Percentiles rank a stretch among this genome's conserved stretches.
phyloP scores from a whole-genome alignment of 805 yeast genomes.

The Wickerhamomyces chaumierensis region DNA sequence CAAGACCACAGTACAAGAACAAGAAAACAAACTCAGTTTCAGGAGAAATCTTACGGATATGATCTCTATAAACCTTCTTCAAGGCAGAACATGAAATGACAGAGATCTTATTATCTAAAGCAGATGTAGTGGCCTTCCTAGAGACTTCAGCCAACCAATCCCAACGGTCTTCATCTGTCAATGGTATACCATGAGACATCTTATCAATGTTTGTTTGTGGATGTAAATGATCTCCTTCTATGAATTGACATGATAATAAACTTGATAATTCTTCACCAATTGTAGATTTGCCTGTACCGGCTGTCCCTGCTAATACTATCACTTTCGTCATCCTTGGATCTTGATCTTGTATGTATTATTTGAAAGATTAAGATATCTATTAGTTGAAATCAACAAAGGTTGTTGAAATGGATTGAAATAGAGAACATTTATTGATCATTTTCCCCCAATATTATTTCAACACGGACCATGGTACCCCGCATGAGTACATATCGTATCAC shows the following conservation, averaged over 20 bases:
- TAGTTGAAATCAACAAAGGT: no score
- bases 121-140: slow-evolving; percentile 25
- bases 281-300: slow-evolving; percentile 92
- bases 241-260: slow-evolving; percentile 39
- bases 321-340: slow-evolving; percentile 18
- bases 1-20: slow-evolving; percentile 54
- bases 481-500: no score
- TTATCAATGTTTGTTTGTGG: slow-evolving; percentile 64
- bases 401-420: no score
- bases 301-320: slow-evolving; percentile 82
- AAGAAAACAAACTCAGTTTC: slow-evolving; percentile 42
- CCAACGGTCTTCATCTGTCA: slow-evolving; percentile 87
- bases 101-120: slow-evolving; percentile 22
- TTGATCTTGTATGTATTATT: no score
- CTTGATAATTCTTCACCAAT: slow-evolving; percentile 44
- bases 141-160: slow-evolving; percentile 65
- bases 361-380: no score
- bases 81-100: slow-evolving; percentile 82
- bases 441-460: no score
- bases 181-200: slow-evolving; percentile 73
- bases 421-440: no score
- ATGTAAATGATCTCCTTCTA: slow-evolving; percentile 84
- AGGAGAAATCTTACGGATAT: slow-evolving; percentile 28
- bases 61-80: slow-evolving; percentile 62
- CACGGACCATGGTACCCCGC: no score